Evolutionary conservation across 148 eudicot species (phyloP).

Genomic region (Arbutus unedo): DNA sequence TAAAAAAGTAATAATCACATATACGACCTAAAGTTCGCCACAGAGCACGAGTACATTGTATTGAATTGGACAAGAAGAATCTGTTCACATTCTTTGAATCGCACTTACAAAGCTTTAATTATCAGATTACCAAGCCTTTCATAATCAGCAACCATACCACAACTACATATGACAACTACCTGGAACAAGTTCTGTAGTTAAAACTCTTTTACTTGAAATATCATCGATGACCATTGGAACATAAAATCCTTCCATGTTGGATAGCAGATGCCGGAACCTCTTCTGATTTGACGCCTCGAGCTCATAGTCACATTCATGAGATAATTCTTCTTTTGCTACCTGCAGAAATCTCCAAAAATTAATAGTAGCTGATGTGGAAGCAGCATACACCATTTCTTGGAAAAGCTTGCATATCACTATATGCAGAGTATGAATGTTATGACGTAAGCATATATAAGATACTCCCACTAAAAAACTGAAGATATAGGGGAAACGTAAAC

Average conservation of each 20-base stretch:
- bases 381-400: slow-evolving; percentile 7
- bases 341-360: slow-evolving; percentile 23
- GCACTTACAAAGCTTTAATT: not conserved
- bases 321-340: slow-evolving; percentile 98
- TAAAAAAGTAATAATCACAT: not conserved
- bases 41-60: not conserved
- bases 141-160: not conserved
- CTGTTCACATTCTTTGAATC: not conserved
- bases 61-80: slow-evolving; percentile 1
- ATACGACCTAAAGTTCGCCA: not conserved
- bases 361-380: not conserved
- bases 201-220: slow-evolving; percentile 72
- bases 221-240: slow-evolving; percentile 82
- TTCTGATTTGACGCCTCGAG: slow-evolving; percentile 75
- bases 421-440: not conserved
- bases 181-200: slow-evolving; percentile 78
- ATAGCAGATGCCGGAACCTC: slow-evolving; percentile 50
- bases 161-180: slow-evolving; percentile 38
- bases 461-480: not conserved
- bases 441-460: not conserved
- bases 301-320: slow-evolving; percentile 90
- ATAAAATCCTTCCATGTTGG: slow-evolving; percentile 63
- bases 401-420: not conserved
- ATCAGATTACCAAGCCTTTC: not conserved
- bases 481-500: not conserved